Conservation (phyloP, 371 early-diverging fungal genomes). For the Umbelopsis sp. region DNA sequence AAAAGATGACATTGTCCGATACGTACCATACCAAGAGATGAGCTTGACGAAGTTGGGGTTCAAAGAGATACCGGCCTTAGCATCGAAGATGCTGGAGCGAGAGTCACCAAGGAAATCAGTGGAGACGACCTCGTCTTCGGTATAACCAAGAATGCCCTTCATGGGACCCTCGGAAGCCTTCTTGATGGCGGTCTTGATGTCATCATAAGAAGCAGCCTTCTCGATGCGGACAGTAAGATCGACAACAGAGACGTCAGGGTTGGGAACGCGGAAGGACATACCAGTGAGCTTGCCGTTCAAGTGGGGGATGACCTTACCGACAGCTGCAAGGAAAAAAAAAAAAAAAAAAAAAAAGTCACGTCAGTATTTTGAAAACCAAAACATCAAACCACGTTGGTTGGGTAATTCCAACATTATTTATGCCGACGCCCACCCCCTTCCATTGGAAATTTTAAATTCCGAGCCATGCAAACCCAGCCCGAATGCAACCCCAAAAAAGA, state of each 20-base stretch:
- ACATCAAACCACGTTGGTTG: too few relatives aligned
- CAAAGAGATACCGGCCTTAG: slow-evolving; percentile 96
- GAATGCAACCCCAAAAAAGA: not conserved
- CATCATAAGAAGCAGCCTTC: slow-evolving; percentile 89
- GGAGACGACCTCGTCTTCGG: slow-evolving; percentile 98
- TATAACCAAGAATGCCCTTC: slow-evolving; percentile 96
- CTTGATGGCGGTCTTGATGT: slow-evolving; percentile 89
- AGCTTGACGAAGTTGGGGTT: slow-evolving; percentile 98
- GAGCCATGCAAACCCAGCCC: not conserved
- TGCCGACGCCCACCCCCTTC: too few relatives aligned
- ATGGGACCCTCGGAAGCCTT: slow-evolving; percentile 77
- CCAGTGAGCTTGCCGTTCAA: slow-evolving; percentile 98
- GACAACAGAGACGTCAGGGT: slow-evolving; percentile 98
- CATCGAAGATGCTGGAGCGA: slow-evolving; percentile 95
- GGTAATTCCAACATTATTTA: too few relatives aligned
- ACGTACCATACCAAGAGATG: slow-evolving; percentile 53
- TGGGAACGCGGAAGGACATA: slow-evolving; percentile 99
- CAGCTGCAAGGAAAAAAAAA: slow-evolving; percentile 61
- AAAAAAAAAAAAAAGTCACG: slow-evolving; percentile 6
- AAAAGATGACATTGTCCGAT: not conserved
- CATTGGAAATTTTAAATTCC: not conserved
- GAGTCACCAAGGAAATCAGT: slow-evolving; percentile 94
- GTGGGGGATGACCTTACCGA: slow-evolving; percentile 97
- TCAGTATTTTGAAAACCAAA: slow-evolving; percentile 6
- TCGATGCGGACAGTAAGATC: slow-evolving; percentile 95